Evolutionary conservation across 2,329 filamentous ascomycete genomes (phyloP), one percentile per base, ranked within the genome.

Genomic region (Aspergillus alliaceus): DNA sequence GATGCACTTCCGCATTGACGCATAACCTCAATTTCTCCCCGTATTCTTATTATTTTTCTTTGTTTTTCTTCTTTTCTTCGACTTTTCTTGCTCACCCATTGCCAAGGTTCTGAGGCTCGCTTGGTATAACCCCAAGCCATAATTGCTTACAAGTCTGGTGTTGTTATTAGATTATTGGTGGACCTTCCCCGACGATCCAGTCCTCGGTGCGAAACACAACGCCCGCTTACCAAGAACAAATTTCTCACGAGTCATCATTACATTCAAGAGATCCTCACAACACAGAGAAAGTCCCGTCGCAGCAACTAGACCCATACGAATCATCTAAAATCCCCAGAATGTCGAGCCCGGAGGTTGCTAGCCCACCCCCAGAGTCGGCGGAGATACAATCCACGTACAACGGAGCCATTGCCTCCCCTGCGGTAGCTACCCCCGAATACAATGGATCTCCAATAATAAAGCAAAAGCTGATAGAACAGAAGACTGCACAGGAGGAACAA

Each of bases 401-500:
- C 12, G 44, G 40, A 29, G 40, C 40, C 20, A 8, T 18, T 44
- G 14, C 24, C 7, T 44, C 40, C 15, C 40, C 24, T 44, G 27
- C 40, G 40, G 40, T 44, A 44, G 15, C 14, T 18, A 27, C 7
- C 22, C 32, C 40, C 15, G 24, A 29, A 9, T 15, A 27, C 6
- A 29, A 29, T 15, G n/a, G 14, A 29, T 18, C 15, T 27, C 34
- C 66, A 27, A 31, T 24, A 52, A 22, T 63, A 39, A 74, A 72
- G 53, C 65, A 69, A 56, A 71, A 67, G 31, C n/a, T 63, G 15
- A 51, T 61, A 9, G 69, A 69, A 15, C 66, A 71, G 22, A 60
- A 68, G 29, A 29, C 62, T 8, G 48, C 56, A n/a, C 34, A 58
- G 22, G 35, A 63, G 18, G 44, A 48, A 34, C 15, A 63, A 53